These are phyloP conservation scores for Phytopythium vexans DNA, from an alignment of 352 stramenopile genomes.

Conservation along the genomic window DNA sequence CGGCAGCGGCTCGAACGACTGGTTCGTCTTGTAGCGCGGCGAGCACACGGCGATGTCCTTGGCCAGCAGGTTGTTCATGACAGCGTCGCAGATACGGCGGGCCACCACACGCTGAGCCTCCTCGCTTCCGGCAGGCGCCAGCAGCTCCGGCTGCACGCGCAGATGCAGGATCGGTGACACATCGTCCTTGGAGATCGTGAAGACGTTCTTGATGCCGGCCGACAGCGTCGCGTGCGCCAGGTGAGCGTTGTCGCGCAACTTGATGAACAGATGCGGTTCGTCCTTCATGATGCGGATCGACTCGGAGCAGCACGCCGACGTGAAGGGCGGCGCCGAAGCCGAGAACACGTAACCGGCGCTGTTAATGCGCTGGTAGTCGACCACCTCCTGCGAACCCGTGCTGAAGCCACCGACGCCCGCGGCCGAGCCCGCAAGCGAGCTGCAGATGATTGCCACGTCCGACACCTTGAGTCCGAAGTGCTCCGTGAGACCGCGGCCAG, in stretches of 20 bases:
- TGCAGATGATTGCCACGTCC: constrained; percentile 93
- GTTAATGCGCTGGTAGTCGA: constrained; percentile 98
- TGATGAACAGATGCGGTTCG: constrained; percentile 70
- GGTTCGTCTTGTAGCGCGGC: constrained; percentile 66
- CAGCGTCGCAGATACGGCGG: constrained; percentile 55
- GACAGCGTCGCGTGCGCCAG: constrained; percentile 56
- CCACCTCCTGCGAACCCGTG: constrained; percentile 94
- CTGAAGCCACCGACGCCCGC: constrained; percentile 96
- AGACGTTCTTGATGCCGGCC: constrained; percentile 28
- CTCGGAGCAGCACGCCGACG: constrained; percentile 84
- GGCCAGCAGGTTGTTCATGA: constrained; percentile 57
- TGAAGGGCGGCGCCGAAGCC: constrained; percentile 96
- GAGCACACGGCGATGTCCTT: constrained; percentile 74
- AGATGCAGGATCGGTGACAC: constrained; percentile 76
- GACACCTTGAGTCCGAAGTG: constrained; percentile 73
- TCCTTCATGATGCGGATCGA: constrained; percentile 83
- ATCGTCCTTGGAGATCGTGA: constrained; percentile 51
- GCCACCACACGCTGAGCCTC: constrained; percentile 46
- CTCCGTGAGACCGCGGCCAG: constrained; percentile 78
- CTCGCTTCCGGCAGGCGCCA: constrained; percentile 33
- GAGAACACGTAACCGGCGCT: constrained; percentile 98
- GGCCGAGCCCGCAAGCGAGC: constrained; percentile 92
- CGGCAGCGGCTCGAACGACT: constrained; percentile 53
- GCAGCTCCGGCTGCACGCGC: constrained; percentile 42
- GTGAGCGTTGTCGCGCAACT: constrained; percentile 62